Conservation (phyloP, 208 protist genomes). For the Hexamita inflata region DNA sequence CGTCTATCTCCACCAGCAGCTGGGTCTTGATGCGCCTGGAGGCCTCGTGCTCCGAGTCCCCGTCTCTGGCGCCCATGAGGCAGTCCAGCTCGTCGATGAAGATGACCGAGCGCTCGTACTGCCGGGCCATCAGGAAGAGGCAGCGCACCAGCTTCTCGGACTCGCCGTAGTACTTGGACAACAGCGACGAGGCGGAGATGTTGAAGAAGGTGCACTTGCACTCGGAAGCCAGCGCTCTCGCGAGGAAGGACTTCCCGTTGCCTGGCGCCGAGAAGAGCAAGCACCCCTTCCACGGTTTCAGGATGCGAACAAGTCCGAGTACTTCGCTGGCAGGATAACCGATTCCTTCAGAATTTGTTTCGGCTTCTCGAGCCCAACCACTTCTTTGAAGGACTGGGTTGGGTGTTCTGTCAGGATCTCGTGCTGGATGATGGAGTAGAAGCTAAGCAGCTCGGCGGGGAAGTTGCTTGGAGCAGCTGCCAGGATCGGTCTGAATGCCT, state of each 20-base stretch:
- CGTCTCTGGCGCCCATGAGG: neutral
- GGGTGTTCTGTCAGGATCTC: slow-evolving; percentile 21
- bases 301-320: neutral
- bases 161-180: slow-evolving; percentile 17
- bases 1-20: slow-evolving; percentile 11
- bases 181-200: neutral
- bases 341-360: slow-evolving; percentile 19
- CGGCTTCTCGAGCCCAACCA: neutral
- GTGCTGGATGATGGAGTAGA: neutral
- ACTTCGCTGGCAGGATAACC: slow-evolving; percentile 6
- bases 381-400: neutral
- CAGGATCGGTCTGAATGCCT: neutral
- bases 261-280: neutral
- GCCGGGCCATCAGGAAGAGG: slow-evolving; percentile 5
- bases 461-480: neutral
- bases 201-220: slow-evolving; percentile 6
- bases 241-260: neutral
- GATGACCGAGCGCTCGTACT: slow-evolving; percentile 19
- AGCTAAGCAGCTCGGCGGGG: neutral
- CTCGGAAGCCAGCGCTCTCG: slow-evolving; percentile 5
- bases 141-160: slow-evolving; percentile 24
- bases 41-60: neutral
- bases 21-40: neutral
- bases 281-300: slow-evolving; percentile 16
- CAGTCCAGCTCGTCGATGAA: slow-evolving; percentile 23